phyloP scores from a whole-genome alignment of 2,329 filamentous ascomycete species.

The Lomentospora prolificans region DNA sequence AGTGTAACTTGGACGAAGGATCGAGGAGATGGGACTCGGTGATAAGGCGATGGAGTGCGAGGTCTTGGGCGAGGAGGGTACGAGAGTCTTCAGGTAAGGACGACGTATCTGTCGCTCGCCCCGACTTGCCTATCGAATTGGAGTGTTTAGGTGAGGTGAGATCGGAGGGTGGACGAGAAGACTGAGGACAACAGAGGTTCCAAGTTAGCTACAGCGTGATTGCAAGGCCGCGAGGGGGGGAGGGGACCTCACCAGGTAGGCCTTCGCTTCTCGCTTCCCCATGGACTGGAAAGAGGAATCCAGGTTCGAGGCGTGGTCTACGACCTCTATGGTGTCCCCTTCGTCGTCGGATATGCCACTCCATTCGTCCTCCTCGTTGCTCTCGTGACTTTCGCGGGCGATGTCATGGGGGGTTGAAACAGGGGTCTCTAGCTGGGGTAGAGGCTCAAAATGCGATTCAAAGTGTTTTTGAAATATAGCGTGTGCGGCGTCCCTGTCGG shows the following conservation, averaged over 20 bases:
- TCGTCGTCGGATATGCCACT: constrained; percentile 16
- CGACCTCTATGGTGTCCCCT: constrained; percentile 40
- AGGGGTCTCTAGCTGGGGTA: constrained; percentile 31
- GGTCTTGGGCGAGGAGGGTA: constrained; percentile 77
- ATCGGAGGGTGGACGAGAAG: constrained; percentile 39
- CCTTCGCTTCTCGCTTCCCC: constrained; percentile 62
- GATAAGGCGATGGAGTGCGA: constrained; percentile 82
- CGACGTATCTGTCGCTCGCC: too few species aligned
- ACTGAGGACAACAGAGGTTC: constrained; percentile 19
- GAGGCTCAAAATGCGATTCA: constrained; percentile 75
- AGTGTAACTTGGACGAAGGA: constrained; percentile 21
- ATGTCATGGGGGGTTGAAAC: constrained; percentile 22
- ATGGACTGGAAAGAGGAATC: constrained; percentile 31
- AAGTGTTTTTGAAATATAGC: constrained; percentile 77
- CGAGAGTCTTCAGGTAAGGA: constrained; percentile 46
- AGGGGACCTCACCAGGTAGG: constrained; percentile 56
- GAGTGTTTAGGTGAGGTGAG: too few species aligned
- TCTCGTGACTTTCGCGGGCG: constrained; percentile 17
- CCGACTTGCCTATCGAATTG: too few species aligned
- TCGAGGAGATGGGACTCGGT: constrained; percentile 80
- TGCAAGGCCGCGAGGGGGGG: neutral
- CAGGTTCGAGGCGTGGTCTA: constrained; percentile 44
- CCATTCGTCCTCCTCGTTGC: constrained; percentile 18
- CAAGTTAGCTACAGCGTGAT: constrained; percentile 9
- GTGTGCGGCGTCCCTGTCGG: constrained; percentile 46